phyloP scores from a whole-genome alignment of 2,329 filamentous ascomycete species.

The Aureobasidium musti region DNA sequence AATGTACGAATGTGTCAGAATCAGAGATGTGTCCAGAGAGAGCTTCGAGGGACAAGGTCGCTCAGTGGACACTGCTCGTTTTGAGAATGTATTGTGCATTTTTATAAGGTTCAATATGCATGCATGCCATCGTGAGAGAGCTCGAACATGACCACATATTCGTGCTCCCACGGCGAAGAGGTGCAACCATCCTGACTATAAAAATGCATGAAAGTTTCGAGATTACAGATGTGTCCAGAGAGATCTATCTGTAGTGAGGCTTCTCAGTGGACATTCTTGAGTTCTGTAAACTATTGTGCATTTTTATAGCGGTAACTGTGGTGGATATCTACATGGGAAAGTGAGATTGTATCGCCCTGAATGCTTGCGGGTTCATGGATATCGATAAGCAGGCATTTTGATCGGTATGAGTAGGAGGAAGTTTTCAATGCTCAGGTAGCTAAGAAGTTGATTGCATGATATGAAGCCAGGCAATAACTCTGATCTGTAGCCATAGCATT shows the following conservation, averaged over 20 bases:
- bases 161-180: not conserved
- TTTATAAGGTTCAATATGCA: not conserved
- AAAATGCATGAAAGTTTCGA: not conserved
- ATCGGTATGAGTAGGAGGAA: too few relatives aligned
- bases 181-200: not conserved
- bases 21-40: not conserved
- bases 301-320: not conserved
- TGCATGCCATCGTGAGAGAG: not conserved
- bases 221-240: not conserved
- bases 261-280: not conserved
- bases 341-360: not conserved
- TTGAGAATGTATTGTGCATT: not conserved
- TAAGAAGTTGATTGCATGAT: not conserved
- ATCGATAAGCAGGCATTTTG: too few relatives aligned
- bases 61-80: not conserved
- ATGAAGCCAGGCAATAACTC: not conserved
- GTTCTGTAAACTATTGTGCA: not conserved
- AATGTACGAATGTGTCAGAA: not conserved
- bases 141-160: not conserved
- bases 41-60: not conserved
- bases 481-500: not conserved
- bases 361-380: not conserved
- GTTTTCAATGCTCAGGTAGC: not conserved
- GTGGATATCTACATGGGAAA: not conserved
- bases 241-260: not conserved